These are phyloP conservation scores for Hymenotorrendiella dingleyae DNA, from an alignment of 2,329 filamentous ascomycete genomes.

Conservation along the genomic window DNA sequence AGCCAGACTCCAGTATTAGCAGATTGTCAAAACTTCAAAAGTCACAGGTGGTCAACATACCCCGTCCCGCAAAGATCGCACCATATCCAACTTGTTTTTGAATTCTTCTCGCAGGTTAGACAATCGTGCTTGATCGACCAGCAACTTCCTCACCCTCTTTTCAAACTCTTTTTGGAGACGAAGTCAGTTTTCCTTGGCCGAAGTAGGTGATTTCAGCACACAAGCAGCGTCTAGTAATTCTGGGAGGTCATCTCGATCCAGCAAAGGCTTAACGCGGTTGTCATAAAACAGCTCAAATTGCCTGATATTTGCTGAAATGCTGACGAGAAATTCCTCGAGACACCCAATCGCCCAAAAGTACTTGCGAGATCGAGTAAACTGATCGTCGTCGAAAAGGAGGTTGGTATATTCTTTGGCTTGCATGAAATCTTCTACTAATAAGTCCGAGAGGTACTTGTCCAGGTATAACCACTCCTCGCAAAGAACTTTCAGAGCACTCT, in stretches of 20 bases:
- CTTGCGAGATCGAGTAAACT: conserved; percentile 2
- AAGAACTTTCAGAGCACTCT: not conserved
- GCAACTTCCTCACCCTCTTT: too few relatives aligned
- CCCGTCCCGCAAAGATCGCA: not conserved
- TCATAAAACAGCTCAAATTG: not conserved
- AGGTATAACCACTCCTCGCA: not conserved
- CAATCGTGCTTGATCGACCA: not conserved
- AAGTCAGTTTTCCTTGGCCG: not conserved
- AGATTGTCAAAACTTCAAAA: not conserved
- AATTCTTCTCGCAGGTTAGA: not conserved
- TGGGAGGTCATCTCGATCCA: not conserved
- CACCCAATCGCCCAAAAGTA: conserved; percentile 9
- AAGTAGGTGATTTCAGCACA: not conserved
- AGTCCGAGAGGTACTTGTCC: not conserved
- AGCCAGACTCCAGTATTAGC: not conserved
- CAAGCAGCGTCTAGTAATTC: not conserved
- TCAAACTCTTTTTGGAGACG: not conserved
- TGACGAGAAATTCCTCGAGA: conserved; percentile 1
- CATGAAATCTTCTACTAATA: not conserved
- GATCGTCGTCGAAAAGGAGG: conserved; percentile 7
- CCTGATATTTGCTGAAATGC: conserved; percentile 1
- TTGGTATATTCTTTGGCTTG: not conserved
- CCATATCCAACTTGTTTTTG: not conserved
- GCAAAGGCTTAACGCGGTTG: not conserved
- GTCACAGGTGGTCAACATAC: not conserved